A percentile compares a stretch with the other conserved stretches of the same genome.
phyloP scores from a whole-genome alignment of 2,329 filamentous ascomycete species.

The Cladosporium phlei region DNA sequence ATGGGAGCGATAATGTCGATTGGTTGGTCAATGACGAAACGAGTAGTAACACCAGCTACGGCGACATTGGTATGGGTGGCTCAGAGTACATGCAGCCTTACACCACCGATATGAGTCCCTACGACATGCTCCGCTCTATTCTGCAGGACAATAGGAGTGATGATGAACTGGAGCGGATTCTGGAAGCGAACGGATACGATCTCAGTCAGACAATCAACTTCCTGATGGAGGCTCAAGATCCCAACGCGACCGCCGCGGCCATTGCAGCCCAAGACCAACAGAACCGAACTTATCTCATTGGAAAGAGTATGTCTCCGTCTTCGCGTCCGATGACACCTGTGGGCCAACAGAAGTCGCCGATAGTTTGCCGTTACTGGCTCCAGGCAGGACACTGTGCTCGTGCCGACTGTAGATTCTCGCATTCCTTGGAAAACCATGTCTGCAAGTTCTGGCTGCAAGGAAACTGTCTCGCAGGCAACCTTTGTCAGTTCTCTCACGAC shows the following conservation, averaged over 20 bases:
- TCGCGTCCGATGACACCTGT: constrained; percentile 71
- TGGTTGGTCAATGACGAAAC: constrained; percentile 86
- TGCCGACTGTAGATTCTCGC: constrained; percentile 94
- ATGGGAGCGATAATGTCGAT: constrained; percentile 90
- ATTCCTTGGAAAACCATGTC: constrained; percentile 89
- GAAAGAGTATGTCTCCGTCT: constrained; percentile 77
- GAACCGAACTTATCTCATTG: constrained; percentile 67
- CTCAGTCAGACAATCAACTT: constrained; percentile 85
- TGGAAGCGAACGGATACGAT: constrained; percentile 87
- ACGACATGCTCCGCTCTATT: constrained; percentile 95
- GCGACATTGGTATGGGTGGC: constrained; percentile 67
- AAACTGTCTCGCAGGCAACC: constrained; percentile 87
- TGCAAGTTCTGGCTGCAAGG: constrained; percentile 99
- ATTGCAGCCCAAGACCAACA: constrained; percentile 42
- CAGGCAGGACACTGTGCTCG: constrained; percentile 92
- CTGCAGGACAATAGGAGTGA: constrained; percentile 83
- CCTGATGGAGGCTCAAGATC: constrained; percentile 70
- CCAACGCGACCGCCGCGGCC: constrained; percentile 37
- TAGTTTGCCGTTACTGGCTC: constrained; percentile 96
- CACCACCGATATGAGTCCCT: constrained; percentile 89
- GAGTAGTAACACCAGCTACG: constrained; percentile 73
- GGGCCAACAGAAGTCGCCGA: constrained; percentile 71
- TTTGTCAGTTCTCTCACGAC: constrained; percentile 96
- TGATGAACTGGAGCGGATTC: constrained; percentile 88
- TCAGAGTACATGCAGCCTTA: constrained; percentile 68